Evolutionary conservation across 2,329 filamentous ascomycete species (phyloP), one percentile per base, ranked within the genome.

Genomic region (Parascedosporium putredinis): DNA sequence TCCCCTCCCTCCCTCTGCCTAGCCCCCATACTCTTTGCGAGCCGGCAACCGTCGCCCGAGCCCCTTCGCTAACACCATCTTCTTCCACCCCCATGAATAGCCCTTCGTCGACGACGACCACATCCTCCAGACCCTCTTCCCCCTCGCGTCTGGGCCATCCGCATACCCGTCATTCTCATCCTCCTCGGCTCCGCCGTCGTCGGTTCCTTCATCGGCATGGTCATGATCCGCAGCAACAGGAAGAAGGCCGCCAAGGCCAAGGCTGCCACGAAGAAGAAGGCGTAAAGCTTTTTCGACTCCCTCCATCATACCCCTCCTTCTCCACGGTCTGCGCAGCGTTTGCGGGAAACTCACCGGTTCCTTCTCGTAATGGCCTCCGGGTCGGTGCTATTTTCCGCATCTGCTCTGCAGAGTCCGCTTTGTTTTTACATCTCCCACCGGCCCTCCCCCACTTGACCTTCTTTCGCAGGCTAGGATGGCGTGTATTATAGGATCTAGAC

Each of bases 181-280:
- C 82, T 98, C 44, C 76, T 98, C 57, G 90, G 85, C 56, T 90
- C 84, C 53, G 89, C 93, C 52, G 89, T 98, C 53, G 91, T 98
- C 54, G 93, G 93, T 55, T 94, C 88, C 53, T 98, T 98, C 75
- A 77, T 98, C 58, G 85, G 86, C 61, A 83, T 95, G 64, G 91
- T 98, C 63, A 98, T 98, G 93, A 97, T 98, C 72, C 82, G 88
- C 67, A 97, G 91, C 77, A 96, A 96, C 76, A 79, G 86, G 67
- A 97, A 97, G 81, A 96, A 93, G 81, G 88, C 88, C 3, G 83
- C 88, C 58, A 98, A 97, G 79, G 85, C 86, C 55, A 90, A 89
- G 70, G 84, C 86, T 51, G 49, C 42, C 7, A 65, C 70, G 36
- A 88, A 88, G 76, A 95, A 95, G 82, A 93, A 94, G 83, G 81